phyloP scores from a whole-genome alignment of 306 rosid species.

The Quercus glauca region DNA sequence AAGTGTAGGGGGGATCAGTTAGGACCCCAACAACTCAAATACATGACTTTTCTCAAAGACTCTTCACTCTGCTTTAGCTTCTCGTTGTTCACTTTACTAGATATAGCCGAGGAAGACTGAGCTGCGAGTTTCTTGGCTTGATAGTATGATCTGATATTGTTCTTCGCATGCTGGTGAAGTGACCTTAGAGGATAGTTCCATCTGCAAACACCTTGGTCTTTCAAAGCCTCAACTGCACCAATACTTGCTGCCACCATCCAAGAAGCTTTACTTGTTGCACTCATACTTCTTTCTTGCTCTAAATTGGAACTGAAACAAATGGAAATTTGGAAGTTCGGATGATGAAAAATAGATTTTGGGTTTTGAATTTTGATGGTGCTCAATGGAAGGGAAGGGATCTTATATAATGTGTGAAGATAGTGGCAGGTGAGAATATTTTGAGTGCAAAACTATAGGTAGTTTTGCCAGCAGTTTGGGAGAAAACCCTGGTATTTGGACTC shows the following conservation, averaged over 20 bases:
- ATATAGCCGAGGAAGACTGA: constrained; percentile 8
- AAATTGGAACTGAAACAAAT: neutral
- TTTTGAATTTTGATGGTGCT: neutral
- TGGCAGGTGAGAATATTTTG: too few species aligned
- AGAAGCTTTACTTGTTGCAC: constrained; percentile 22
- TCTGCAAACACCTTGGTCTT: constrained; percentile 32
- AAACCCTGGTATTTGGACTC: too few species aligned
- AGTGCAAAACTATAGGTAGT: too few species aligned
- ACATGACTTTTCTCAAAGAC: constrained; percentile 23
- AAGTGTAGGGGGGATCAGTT: neutral
- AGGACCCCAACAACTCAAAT: constrained; percentile 30
- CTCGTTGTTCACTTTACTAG: neutral
- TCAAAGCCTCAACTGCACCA: constrained; percentile 33
- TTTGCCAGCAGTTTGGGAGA: too few species aligned
- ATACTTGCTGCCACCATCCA: constrained; percentile 27
- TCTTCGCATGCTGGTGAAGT: constrained; percentile 23
- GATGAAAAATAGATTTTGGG: neutral
- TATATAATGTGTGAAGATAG: too few species aligned
- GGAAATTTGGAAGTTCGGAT: neutral
- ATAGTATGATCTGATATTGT: constrained; percentile 18
- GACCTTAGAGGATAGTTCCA: constrained; percentile 25
- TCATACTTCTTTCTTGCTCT: neutral
- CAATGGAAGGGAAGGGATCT: too few species aligned
- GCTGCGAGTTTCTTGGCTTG: constrained; percentile 6
- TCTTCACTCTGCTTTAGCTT: constrained; percentile 22